A percentile compares a stretch with the other conserved stretches of the same genome.
These are phyloP conservation scores for Cryptosporidium bovis DNA, from an alignment of 169 alveolate genomes.

Conservation along the genomic window DNA sequence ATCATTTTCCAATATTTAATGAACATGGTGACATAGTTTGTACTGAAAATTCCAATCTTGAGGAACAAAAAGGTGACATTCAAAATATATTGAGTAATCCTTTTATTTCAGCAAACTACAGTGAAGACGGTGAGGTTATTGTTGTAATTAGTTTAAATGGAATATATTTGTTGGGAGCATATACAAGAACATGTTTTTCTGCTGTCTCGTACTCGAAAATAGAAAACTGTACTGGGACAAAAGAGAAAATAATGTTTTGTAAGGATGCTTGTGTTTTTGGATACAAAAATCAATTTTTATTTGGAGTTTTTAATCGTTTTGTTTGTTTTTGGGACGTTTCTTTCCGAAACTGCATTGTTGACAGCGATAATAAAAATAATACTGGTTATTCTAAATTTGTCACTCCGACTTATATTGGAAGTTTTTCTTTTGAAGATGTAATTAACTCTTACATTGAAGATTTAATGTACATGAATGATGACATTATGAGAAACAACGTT, in stretches of 20 bases:
- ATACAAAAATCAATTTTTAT: neutral
- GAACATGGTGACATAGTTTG: neutral
- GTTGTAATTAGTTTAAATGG: conserved; percentile 17
- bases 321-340: conserved; percentile 36
- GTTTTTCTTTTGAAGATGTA: too few relatives aligned
- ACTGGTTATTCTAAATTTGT: too few relatives aligned
- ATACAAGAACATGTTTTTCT: conserved; percentile 55
- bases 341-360: neutral
- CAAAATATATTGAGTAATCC: neutral
- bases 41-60: neutral
- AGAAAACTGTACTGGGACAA: neutral
- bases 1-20: conserved; percentile 12
- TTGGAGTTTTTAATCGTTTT: conserved; percentile 7
- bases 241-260: conserved; percentile 3
- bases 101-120: conserved; percentile 24
- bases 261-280: conserved; percentile 15
- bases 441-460: too few relatives aligned
- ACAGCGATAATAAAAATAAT: too few relatives aligned
- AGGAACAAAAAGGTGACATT: neutral
- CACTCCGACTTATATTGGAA: too few relatives aligned
- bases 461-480: too few relatives aligned
- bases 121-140: conserved; percentile 67
- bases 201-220: conserved; percentile 12
- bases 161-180: conserved; percentile 45
- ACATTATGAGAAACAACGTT: too few relatives aligned